Percentiles rank a stretch among this genome's conserved stretches.
These are phyloP conservation scores for Phytophthora parvispora DNA, from an alignment of 352 stramenopile genomes.

Conservation along the genomic window DNA sequence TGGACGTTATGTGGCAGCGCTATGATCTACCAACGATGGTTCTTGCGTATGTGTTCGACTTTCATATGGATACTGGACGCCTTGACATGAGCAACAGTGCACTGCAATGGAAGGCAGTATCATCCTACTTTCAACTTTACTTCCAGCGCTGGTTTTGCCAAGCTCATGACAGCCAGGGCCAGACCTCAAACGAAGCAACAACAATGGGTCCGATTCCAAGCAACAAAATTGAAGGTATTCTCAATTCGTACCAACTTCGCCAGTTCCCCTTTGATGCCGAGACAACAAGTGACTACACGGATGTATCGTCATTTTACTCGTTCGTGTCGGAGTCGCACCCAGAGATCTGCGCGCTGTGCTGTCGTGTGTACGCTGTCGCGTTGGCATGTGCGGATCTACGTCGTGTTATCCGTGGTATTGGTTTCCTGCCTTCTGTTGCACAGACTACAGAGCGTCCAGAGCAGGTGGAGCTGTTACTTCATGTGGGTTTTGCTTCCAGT, in stretches of 20 bases:
- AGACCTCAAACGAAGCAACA: slow-evolving; percentile 1
- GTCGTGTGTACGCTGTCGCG: slow-evolving; percentile 76
- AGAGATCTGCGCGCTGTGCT: slow-evolving; percentile 85
- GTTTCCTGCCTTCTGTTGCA: slow-evolving; percentile 62
- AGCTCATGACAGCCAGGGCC: slow-evolving; percentile 14
- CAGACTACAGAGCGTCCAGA: slow-evolving; percentile 58
- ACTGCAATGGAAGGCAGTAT: slow-evolving; percentile 65
- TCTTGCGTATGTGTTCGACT: slow-evolving; percentile 84
- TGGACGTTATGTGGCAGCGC: slow-evolving; percentile 73
- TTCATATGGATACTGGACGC: slow-evolving; percentile 70
- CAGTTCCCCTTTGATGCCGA: slow-evolving; percentile 82
- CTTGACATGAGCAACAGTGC: slow-evolving; percentile 63
- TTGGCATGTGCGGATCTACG: slow-evolving; percentile 67
- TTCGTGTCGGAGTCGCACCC: slow-evolving; percentile 85
- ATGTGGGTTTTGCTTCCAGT: slow-evolving; percentile 76
- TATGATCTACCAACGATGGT: slow-evolving; percentile 83
- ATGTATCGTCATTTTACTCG: slow-evolving; percentile 89
- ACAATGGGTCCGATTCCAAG: slow-evolving; percentile 32
- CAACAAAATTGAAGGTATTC: slow-evolving; percentile 54
- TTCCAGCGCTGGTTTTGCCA: slow-evolving; percentile 73
- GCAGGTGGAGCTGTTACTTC: slow-evolving; percentile 68
- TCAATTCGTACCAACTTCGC: slow-evolving; percentile 70
- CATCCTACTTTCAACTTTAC: slow-evolving; percentile 75
- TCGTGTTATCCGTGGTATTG: slow-evolving; percentile 67
- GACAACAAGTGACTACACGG: slow-evolving; percentile 78